Evolutionary conservation across 257 asterid genomes (phyloP).

Genomic region (Fraxinus quadrangulata): DNA sequence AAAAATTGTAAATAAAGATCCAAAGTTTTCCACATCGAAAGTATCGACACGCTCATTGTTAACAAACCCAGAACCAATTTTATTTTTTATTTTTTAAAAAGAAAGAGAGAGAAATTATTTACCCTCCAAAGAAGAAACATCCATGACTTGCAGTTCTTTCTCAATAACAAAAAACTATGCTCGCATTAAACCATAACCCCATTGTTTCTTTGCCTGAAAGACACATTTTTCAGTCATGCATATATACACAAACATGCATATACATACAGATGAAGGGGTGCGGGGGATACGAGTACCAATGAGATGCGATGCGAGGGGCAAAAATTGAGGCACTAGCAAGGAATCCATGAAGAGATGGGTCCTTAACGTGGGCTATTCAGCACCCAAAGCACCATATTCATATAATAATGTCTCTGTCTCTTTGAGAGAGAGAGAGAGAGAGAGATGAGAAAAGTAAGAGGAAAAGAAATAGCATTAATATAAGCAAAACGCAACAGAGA

Average conservation of each 20-base stretch:
- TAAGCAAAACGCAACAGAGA: constrained; percentile 33
- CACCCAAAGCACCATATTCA: constrained; percentile 52
- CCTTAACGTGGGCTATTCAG: constrained; percentile 62
- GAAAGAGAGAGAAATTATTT: constrained; percentile 24
- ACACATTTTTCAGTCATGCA: constrained; percentile 20
- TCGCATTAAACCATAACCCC: constrained; percentile 39
- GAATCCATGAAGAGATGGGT: constrained; percentile 64
- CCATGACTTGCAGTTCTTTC: constrained; percentile 33
- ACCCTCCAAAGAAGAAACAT: constrained; percentile 49
- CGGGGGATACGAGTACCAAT: constrained; percentile 39
- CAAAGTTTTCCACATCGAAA: constrained; percentile 23
- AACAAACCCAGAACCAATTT: constrained; percentile 16
- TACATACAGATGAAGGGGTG: constrained; percentile 7
- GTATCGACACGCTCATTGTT: constrained; percentile 16
- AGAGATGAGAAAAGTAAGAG: constrained; percentile 31
- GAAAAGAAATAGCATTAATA: constrained; percentile 15
- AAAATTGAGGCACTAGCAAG: constrained; percentile 25
- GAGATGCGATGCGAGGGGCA: constrained; percentile 22
- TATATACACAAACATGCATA: constrained; percentile 7
- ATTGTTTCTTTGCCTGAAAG: constrained; percentile 29
- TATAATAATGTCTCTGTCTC: constrained; percentile 29
- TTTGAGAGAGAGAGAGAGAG: constrained; percentile 19
- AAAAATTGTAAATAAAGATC: constrained; percentile 23
- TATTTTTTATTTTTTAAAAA: neutral
- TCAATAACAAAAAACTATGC: constrained; percentile 16